phyloP scores from a whole-genome alignment of 1,284 basidiomycete species.

The Cutaneotrichosporon cavernicola region DNA sequence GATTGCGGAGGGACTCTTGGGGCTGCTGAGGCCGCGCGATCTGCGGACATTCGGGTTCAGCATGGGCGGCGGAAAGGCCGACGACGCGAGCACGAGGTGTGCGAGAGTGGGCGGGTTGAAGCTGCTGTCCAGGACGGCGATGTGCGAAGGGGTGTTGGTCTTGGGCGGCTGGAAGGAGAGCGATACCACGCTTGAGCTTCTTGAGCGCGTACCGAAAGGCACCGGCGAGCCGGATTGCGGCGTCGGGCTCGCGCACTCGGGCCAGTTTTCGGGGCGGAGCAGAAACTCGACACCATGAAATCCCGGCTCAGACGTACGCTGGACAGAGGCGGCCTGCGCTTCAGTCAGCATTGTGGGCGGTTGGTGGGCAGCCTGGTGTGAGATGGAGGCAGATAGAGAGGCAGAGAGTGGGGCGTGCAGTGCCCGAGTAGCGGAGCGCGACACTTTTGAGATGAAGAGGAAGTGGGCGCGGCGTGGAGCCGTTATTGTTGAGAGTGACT shows the following conservation, averaged over 20 bases:
- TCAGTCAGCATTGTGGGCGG: constrained; percentile 28
- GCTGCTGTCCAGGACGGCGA: constrained; percentile 78
- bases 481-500: background rate
- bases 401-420: background rate
- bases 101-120: constrained; percentile 92
- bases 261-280: constrained; percentile 37
- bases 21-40: constrained; percentile 38
- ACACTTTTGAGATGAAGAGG: background rate
- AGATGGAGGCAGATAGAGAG: background rate
- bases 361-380: background rate
- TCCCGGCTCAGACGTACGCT: constrained; percentile 11
- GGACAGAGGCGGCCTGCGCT: constrained; percentile 8
- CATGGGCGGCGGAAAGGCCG: constrained; percentile 29
- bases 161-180: background rate
- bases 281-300: constrained; percentile 35
- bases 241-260: background rate
- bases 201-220: background rate
- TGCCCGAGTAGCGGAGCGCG: background rate
- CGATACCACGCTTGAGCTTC: background rate
- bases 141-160: constrained; percentile 25
- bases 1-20: constrained; percentile 5
- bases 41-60: constrained; percentile 26
- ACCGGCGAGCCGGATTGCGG: background rate
- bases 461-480: background rate
- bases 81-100: constrained; percentile 71